These are phyloP conservation scores for Heteromeles arbutifolia DNA, from an alignment of 306 rosid genomes.

Conservation along the genomic window DNA sequence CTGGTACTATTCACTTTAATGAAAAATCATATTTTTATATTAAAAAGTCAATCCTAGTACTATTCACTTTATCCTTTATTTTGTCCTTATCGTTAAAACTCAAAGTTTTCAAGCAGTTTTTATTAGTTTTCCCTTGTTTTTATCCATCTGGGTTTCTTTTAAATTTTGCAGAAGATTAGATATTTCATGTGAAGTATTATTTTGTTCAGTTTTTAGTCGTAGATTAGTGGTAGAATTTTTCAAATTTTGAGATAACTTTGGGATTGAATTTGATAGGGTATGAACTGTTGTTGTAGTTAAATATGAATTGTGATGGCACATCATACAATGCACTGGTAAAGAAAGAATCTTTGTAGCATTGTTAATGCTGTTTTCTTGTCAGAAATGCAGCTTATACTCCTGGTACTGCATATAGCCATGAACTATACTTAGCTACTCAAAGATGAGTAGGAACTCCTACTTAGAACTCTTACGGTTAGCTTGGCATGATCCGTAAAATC, in stretches of 20 bases:
- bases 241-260: slow-evolving; percentile 3
- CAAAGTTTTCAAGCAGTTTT: too few relatives aligned
- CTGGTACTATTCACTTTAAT: too few relatives aligned
- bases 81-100: too few relatives aligned
- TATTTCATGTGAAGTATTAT: background rate
- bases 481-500: background rate
- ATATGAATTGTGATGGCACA: background rate
- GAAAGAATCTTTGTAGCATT: background rate
- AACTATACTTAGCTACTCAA: too few relatives aligned
- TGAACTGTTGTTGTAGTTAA: background rate
- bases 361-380: background rate
- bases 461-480: background rate
- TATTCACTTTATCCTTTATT: too few relatives aligned
- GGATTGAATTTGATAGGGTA: background rate
- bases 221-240: background rate
- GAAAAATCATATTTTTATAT: too few relatives aligned
- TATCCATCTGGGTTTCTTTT: slow-evolving; percentile 24
- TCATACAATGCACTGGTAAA: background rate
- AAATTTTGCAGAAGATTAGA: slow-evolving; percentile 6
- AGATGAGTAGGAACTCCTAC: too few relatives aligned
- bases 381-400: background rate
- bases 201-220: background rate
- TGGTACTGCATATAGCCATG: background rate
- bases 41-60: too few relatives aligned
- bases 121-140: too few relatives aligned